These are phyloP conservation scores for Trametes gibbosa DNA, from an alignment of 768 basidiomycete genomes.

Conservation along the genomic window DNA sequence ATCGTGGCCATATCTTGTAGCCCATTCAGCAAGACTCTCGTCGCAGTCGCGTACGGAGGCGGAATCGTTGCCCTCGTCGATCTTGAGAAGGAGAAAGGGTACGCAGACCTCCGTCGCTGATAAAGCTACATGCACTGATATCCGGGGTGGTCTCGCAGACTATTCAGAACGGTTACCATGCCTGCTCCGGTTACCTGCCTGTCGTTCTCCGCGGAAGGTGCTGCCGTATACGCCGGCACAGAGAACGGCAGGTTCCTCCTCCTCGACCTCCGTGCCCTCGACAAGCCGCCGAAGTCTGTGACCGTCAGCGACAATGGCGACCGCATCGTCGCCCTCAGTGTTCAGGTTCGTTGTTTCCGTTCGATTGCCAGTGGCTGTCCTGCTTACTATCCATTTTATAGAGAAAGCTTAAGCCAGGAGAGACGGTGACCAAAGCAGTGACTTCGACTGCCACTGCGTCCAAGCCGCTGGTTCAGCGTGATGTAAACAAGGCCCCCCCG, in stretches of 20 bases:
- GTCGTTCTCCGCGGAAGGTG: conserved; percentile 68
- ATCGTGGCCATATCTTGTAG: conserved; percentile 60
- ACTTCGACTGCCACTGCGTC: conserved; percentile 22
- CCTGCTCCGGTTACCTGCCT: conserved; percentile 57
- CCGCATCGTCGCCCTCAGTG: conserved; percentile 50
- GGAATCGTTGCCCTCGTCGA: conserved; percentile 63
- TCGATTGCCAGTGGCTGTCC: conserved; percentile 15
- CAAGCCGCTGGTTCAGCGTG: conserved; percentile 24
- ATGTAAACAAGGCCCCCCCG: conserved; percentile 19
- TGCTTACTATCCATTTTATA: conserved; percentile 13
- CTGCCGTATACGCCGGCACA: conserved; percentile 63
- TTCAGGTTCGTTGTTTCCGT: conserved; percentile 49
- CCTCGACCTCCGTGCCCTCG: conserved; percentile 61
- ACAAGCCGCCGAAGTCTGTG: conserved; percentile 59
- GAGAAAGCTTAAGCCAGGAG: conserved; percentile 24
- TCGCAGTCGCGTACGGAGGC: conserved; percentile 52
- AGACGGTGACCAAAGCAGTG: conserved; percentile 4
- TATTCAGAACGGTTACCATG: conserved; percentile 56
- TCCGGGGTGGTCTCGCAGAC: conserved; percentile 33
- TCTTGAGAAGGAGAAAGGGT: conserved; percentile 76
- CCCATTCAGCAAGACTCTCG: conserved; percentile 74
- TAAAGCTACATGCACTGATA: not conserved
- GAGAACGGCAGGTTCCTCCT: conserved; percentile 60
- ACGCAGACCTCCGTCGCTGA: not conserved
- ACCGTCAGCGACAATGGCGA: conserved; percentile 45